phyloP scores from a whole-genome alignment of 192 early-diverging fungal genomes.

The Backusella tuberculispora region DNA sequence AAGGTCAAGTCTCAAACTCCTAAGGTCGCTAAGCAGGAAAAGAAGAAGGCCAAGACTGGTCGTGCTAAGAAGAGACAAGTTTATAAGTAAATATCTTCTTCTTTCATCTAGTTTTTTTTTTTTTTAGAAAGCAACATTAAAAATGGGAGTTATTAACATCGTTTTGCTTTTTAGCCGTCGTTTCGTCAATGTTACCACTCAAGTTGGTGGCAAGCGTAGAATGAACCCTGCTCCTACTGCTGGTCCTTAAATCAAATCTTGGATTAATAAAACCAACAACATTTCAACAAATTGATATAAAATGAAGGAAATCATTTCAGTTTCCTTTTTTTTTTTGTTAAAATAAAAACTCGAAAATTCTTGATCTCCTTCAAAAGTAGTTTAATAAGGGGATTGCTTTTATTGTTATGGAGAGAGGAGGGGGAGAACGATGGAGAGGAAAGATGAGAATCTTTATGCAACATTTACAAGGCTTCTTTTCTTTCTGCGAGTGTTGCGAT shows the following conservation, averaged over 20 bases:
- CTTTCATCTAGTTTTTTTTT: not conserved
- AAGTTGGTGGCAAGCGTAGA: slow-evolving; percentile 89
- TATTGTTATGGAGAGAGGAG: too few species aligned
- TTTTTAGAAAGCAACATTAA: too few species aligned
- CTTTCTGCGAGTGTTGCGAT: not conserved
- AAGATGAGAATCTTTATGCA: too few species aligned
- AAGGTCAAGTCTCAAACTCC: slow-evolving; percentile 99
- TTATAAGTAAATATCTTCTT: slow-evolving; percentile 65
- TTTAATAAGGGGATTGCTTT: too few species aligned
- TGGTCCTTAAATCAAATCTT: slow-evolving; percentile 42
- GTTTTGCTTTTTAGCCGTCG: slow-evolving; percentile 61
- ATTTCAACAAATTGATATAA: slow-evolving; percentile 8
- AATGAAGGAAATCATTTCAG: not conserved
- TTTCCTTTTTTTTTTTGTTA: too few species aligned
- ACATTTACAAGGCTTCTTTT: not conserved
- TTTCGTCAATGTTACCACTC: slow-evolving; percentile 91
- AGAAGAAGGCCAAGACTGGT: slow-evolving; percentile 91
- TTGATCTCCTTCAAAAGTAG: too few species aligned
- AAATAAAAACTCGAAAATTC: too few species aligned
- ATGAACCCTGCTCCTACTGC: slow-evolving; percentile 58
- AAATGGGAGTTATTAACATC: not conserved
- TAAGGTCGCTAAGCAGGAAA: slow-evolving; percentile 97
- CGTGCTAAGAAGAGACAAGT: slow-evolving; percentile 96
- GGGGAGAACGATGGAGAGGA: too few species aligned
- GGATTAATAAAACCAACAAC: not conserved